phyloP scores from a whole-genome alignment of 116 monocot genomes.

The Phalaenopsis hybrid region DNA sequence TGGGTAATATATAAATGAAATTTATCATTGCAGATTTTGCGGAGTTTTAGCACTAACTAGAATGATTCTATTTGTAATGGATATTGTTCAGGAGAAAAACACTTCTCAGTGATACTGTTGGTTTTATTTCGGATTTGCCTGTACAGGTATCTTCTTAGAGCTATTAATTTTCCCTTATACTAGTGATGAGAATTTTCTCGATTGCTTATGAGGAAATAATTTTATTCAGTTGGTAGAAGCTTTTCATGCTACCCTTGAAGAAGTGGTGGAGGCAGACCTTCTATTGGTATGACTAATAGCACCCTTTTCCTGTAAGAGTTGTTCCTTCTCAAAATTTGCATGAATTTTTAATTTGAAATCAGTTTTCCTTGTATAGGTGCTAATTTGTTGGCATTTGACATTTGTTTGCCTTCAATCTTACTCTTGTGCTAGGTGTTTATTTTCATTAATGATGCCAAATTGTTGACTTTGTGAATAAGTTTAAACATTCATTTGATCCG shows the following conservation, averaged over 20 bases:
- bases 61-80: not conserved
- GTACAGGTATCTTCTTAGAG: conserved; percentile 52
- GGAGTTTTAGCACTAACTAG: not conserved
- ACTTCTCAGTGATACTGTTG: conserved; percentile 97
- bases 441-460: no score
- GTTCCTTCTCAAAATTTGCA: not conserved
- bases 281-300: conserved; percentile 59
- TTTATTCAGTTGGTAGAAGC: conserved; percentile 84
- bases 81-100: conserved; percentile 53
- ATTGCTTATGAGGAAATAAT: conserved; percentile 8
- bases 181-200: not conserved
- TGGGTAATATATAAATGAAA: conserved; percentile 42
- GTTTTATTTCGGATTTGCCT: conserved; percentile 98
- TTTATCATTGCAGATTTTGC: conserved; percentile 2
- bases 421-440: no score
- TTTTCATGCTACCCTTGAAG: conserved; percentile 98
- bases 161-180: not conserved
- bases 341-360: not conserved
- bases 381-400: not conserved
- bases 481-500: no score
- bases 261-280: conserved; percentile 95
- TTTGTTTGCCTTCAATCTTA: not conserved
- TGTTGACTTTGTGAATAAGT: no score
- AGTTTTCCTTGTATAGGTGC: not conserved
- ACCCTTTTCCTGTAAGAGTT: not conserved